Evolutionary conservation across 2,329 filamentous ascomycete species (phyloP).

Genomic region (Pseudopyricularia cyperi): DNA sequence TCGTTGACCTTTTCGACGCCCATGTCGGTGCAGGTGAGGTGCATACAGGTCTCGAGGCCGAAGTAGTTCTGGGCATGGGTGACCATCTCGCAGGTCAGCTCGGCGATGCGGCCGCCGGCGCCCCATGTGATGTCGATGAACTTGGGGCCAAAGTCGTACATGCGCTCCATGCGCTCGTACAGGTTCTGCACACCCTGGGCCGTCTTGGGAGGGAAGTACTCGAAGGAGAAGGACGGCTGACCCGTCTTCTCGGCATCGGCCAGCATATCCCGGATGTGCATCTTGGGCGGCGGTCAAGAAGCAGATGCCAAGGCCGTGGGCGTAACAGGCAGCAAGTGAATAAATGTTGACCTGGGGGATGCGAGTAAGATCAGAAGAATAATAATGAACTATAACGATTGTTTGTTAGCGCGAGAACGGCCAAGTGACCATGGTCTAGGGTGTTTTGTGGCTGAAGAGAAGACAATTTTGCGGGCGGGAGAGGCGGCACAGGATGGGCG

Average conservation of each 20-base stretch:
- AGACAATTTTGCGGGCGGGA: not conserved
- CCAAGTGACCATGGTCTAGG: not conserved
- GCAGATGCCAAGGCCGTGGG: not conserved
- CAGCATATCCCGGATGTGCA: slow-evolving; percentile 95
- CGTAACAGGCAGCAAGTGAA: not conserved
- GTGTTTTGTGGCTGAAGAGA: not conserved
- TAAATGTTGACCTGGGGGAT: not conserved
- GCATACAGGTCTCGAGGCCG: slow-evolving; percentile 97
- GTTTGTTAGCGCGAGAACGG: not conserved
- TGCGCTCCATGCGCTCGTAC: slow-evolving; percentile 98
- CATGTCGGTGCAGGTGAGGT: slow-evolving; percentile 98
- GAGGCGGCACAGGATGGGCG: not conserved
- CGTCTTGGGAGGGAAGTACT: slow-evolving; percentile 98
- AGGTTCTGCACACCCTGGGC: slow-evolving; percentile 96
- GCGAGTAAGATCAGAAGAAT: not conserved
- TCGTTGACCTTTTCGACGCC: slow-evolving; percentile 81
- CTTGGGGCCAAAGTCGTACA: slow-evolving; percentile 85
- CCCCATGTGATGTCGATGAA: slow-evolving; percentile 99
- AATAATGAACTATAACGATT: not conserved
- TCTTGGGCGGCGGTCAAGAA: slow-evolving; percentile 26
- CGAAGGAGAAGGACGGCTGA: slow-evolving; percentile 90
- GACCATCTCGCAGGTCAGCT: slow-evolving; percentile 96
- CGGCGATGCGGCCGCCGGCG: slow-evolving; percentile 79
- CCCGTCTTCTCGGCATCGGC: slow-evolving; percentile 65
- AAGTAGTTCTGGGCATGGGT: slow-evolving; percentile 89